A percentile compares a stretch with the other conserved stretches of the same genome.
Conservation (phyloP, 2,329 filamentous ascomycete species). For the Fusarium subtropicale region DNA sequence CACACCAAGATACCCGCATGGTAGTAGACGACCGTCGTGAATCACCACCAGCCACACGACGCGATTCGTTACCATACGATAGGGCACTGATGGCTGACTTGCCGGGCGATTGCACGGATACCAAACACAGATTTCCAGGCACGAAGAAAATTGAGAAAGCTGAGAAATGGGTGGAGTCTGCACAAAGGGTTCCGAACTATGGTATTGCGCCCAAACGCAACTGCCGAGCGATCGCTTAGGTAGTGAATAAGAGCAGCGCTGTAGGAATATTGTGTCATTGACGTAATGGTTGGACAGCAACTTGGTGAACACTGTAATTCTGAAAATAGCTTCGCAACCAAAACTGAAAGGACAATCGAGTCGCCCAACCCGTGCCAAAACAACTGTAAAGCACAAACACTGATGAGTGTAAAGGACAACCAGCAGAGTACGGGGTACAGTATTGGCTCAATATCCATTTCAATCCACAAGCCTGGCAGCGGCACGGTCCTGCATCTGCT, state of each 20-base stretch:
- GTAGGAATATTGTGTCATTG: background rate
- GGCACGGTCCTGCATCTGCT: slow-evolving; percentile 23
- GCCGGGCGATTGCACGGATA: background rate
- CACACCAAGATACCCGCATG: slow-evolving; percentile 34
- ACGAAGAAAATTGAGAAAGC: background rate
- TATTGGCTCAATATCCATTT: slow-evolving; percentile 23
- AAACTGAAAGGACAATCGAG: background rate
- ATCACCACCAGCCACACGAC: slow-evolving; percentile 26
- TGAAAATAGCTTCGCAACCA: slow-evolving; percentile 8
- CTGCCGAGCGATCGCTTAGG: background rate
- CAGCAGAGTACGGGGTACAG: slow-evolving; percentile 7
- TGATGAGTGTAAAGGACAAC: slow-evolving; percentile 3
- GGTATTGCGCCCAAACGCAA: background rate
- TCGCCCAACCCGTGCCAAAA: slow-evolving; percentile 10
- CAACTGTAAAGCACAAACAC: slow-evolving; percentile 10
- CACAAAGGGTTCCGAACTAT: background rate
- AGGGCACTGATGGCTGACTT: background rate
- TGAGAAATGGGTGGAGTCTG: slow-evolving; percentile 8
- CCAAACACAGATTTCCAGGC: slow-evolving; percentile 3
- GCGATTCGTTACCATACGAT: slow-evolving; percentile 1
- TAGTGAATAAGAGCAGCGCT: background rate
- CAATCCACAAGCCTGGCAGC: slow-evolving; percentile 28
- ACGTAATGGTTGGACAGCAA: slow-evolving; percentile 3
- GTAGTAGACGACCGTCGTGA: slow-evolving; percentile 20
- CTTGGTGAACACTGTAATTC: slow-evolving; percentile 3